phyloP scores from a whole-genome alignment of 257 asterid genomes.

The Echites panduratus region DNA sequence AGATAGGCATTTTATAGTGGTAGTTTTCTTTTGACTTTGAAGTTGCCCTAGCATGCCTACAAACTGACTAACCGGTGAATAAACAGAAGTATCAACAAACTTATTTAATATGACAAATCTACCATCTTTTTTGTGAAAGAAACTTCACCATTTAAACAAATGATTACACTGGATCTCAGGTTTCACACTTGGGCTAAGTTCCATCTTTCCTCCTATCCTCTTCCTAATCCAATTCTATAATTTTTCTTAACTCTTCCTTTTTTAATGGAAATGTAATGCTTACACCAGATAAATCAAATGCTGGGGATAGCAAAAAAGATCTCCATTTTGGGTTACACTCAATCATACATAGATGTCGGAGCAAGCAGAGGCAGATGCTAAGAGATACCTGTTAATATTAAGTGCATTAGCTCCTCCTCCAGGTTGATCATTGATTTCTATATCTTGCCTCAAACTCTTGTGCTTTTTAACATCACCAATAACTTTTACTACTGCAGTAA shows the following conservation, averaged over 20 bases:
- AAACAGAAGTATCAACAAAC: background rate
- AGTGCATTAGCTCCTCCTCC: conserved; percentile 97
- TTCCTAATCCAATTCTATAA: no score
- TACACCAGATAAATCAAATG: background rate
- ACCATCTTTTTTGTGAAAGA: background rate
- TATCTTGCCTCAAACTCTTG: conserved; percentile 42
- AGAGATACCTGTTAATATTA: conserved; percentile 72
- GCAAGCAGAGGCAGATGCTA: conserved; percentile 18
- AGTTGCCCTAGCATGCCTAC: background rate
- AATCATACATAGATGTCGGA: background rate
- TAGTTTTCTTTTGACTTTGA: background rate
- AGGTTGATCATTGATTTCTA: conserved; percentile 67
- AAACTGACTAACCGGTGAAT: background rate
- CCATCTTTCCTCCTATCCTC: no score
- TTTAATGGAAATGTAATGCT: background rate
- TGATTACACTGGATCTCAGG: background rate
- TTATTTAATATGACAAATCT: background rate
- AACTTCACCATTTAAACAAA: background rate
- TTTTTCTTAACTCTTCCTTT: background rate
- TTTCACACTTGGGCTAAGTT: no score
- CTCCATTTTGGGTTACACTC: background rate
- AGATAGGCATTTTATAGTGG: background rate
- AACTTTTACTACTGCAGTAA: conserved; percentile 71
- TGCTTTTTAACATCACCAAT: conserved; percentile 54
- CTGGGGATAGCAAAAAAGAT: background rate